phyloP scores from a whole-genome alignment of 345 rosid genomes.

The Kandelia obovata region DNA sequence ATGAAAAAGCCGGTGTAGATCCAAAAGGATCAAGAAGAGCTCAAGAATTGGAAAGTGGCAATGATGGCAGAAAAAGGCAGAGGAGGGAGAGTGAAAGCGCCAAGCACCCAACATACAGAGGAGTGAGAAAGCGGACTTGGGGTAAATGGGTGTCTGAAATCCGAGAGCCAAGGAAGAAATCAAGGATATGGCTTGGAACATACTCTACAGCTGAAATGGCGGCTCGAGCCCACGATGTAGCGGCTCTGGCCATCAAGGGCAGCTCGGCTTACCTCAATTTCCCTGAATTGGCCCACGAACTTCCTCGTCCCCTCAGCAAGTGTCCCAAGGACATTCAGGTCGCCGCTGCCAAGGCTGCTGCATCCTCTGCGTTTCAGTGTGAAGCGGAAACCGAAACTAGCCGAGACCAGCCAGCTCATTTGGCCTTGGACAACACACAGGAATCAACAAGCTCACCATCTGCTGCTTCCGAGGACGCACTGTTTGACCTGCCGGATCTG shows the following conservation, averaged over 20 bases:
- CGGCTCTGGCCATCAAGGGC: constrained; percentile 73
- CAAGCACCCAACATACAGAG: constrained; percentile 58
- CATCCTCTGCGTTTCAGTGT: constrained; percentile 24
- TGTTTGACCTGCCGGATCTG: constrained; percentile 91
- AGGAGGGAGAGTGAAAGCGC: constrained; percentile 24
- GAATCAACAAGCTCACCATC: constrained; percentile 42
- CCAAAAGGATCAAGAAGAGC: constrained; percentile 34
- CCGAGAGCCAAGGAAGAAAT: constrained; percentile 70
- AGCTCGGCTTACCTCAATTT: constrained; percentile 58
- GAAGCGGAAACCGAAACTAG: constrained; percentile 31
- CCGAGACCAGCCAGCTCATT: constrained; percentile 16
- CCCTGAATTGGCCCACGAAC: constrained; percentile 43
- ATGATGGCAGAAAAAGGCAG: constrained; percentile 22
- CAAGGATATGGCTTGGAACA: constrained; percentile 85
- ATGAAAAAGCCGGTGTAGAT: constrained; percentile 11
- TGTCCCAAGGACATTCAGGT: constrained; percentile 62
- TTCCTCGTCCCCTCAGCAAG: constrained; percentile 47
- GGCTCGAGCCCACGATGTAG: constrained; percentile 82
- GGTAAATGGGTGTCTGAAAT: constrained; percentile 93
- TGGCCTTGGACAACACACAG: constrained; percentile 24
- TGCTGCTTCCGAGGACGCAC: constrained; percentile 43
- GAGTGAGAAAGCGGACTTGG: constrained; percentile 77
- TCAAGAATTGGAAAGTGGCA: constrained; percentile 21
- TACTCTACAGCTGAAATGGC: constrained; percentile 78
- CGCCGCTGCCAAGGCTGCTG: constrained; percentile 53